These are phyloP conservation scores for Vanderwaltozyma yarrowii DNA, from an alignment of 805 yeast genomes.

Conservation along the genomic window DNA sequence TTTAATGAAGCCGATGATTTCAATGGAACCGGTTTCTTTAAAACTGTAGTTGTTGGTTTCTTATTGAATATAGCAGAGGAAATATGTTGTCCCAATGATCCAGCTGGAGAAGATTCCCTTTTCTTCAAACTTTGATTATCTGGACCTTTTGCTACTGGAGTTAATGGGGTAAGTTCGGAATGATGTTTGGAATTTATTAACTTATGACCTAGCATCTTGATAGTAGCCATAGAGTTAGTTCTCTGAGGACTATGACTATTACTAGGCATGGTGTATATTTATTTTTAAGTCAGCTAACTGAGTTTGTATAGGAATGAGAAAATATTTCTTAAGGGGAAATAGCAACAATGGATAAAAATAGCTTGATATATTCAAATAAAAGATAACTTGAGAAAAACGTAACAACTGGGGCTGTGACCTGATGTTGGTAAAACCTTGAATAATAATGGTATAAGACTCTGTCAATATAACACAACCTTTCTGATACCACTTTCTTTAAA, in stretches of 20 bases:
- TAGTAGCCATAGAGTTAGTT: slow-evolving; percentile 7
- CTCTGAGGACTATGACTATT: background rate
- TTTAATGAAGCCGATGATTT: slow-evolving; percentile 20
- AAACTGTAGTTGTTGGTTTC: slow-evolving; percentile 8
- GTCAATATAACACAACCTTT: too few species aligned
- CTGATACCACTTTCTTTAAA: too few species aligned
- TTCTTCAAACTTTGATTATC: slow-evolving; percentile 1
- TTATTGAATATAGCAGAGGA: slow-evolving; percentile 18
- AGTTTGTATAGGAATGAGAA: too few species aligned
- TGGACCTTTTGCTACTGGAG: slow-evolving; percentile 2
- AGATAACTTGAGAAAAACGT: too few species aligned
- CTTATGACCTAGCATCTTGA: slow-evolving; percentile 12
- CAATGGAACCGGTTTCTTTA: slow-evolving; percentile 5
- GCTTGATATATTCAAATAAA: too few species aligned
- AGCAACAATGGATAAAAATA: too few species aligned
- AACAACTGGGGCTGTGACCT: too few species aligned
- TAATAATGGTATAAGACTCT: too few species aligned
- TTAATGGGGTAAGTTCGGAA: background rate
- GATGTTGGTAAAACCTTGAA: too few species aligned
- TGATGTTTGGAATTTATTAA: slow-evolving; percentile 5
- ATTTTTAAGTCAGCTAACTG: too few species aligned
- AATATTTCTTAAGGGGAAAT: too few species aligned
- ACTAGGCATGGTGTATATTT: background rate
- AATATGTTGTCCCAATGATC: slow-evolving; percentile 8
- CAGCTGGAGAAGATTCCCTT: slow-evolving; percentile 3